Percentiles rank a stretch among this genome's conserved stretches.
phyloP scores from a whole-genome alignment of 495 filamentous ascomycete genomes.

The Daldinia loculata region DNA sequence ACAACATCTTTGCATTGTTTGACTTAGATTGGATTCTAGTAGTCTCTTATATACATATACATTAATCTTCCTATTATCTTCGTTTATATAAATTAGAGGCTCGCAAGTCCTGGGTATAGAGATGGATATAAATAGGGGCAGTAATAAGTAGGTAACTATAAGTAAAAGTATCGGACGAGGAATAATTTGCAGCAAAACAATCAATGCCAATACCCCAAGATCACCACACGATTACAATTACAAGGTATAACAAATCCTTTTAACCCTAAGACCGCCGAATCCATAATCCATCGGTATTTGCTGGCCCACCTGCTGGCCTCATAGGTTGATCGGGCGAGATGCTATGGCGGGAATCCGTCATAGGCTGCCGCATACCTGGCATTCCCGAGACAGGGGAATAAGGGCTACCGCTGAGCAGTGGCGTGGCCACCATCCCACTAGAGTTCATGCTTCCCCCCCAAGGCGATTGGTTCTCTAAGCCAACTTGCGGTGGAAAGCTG shows the following conservation, averaged over 20 bases:
- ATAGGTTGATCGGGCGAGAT: background rate
- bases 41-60: background rate
- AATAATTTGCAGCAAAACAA: background rate
- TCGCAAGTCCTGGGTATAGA: no score
- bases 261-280: background rate
- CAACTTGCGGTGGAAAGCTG: constrained; percentile 4
- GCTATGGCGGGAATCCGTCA: background rate
- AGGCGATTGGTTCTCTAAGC: constrained; percentile 6
- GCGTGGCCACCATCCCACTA: background rate
- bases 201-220: background rate
- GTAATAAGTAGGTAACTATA: no score
- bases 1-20: no score
- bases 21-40: no score
- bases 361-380: no score
- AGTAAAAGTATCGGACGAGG: background rate
- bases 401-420: background rate
- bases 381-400: background rate
- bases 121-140: no score
- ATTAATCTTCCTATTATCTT: background rate
- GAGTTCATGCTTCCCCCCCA: constrained; percentile 10
- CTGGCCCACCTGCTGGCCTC: background rate
- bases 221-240: background rate
- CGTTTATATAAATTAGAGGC: background rate
- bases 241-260: background rate
- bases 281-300: background rate